Percentiles rank a stretch among this genome's conserved stretches.
Evolutionary conservation across 164 flowering plant genomes (phyloP).

Genomic region (Aristolochia contorta): DNA sequence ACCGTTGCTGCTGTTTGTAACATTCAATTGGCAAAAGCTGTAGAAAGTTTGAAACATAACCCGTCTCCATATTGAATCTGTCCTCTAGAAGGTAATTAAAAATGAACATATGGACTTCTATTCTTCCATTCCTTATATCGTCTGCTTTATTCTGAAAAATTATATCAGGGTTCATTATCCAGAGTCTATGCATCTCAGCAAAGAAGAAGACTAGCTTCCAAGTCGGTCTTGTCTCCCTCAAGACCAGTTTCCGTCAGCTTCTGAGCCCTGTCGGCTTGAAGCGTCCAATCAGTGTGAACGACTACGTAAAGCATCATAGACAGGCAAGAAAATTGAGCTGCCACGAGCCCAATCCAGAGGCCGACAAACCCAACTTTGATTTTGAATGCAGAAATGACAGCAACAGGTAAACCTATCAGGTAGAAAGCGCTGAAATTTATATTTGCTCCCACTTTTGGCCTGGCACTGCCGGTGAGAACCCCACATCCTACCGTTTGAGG

Average conservation of each 20-base stretch:
- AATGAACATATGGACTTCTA: too few species aligned
- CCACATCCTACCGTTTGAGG: conserved; percentile 69
- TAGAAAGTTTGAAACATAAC: too few species aligned
- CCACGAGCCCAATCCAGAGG: conserved; percentile 21
- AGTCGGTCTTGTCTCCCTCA: background rate
- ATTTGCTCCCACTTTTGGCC: conserved; percentile 41
- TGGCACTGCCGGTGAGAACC: conserved; percentile 53
- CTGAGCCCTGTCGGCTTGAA: conserved; percentile 17
- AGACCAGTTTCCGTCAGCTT: conserved; percentile 10
- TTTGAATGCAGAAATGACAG: conserved; percentile 17
- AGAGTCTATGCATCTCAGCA: background rate
- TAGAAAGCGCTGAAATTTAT: conserved; percentile 58
- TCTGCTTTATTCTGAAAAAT: too few species aligned
- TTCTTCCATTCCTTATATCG: too few species aligned
- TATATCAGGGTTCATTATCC: too few species aligned
- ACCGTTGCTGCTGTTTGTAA: too few species aligned
- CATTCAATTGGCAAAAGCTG: too few species aligned
- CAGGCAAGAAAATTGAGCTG: conserved; percentile 18
- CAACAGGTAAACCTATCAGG: conserved; percentile 51
- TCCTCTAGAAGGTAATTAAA: too few species aligned
- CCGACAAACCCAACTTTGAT: conserved; percentile 15
- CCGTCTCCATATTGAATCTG: too few species aligned
- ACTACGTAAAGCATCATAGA: conserved; percentile 10
- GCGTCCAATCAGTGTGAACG: conserved; percentile 17
- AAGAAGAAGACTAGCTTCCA: conserved; percentile 5